Evolutionary conservation across 2,329 filamentous ascomycete species (phyloP), one percentile per base, ranked within the genome.

Genomic region (Paecilomyces dactylethromorphus): DNA sequence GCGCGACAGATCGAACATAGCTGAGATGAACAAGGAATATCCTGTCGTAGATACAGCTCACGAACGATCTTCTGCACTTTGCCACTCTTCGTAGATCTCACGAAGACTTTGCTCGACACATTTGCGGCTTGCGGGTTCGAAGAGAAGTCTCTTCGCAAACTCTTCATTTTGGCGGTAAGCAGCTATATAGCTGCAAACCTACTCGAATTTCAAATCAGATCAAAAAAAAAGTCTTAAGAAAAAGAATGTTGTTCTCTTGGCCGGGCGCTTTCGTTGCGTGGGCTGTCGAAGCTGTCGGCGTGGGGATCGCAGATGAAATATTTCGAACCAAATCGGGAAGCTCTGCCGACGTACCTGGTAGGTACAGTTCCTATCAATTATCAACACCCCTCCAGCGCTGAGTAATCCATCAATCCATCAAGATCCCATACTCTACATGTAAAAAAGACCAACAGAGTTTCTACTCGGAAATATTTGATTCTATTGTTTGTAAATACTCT

Each of bases 61-160:
- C 92, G 87, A 65, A 99, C 94, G 70, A 99, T 95, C 82, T 99
- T 99, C 76, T 97, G 94, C 60, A 97, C 93, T 79, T 97, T 97
- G 76, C 94, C 94, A 75, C 87, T 94, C 76, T 91, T 92, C 54
- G 93, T 96, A 26, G 94, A 97, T 61, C 94, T 86, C 63, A 99
- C 90, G 72, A 95, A 99, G 68, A 95, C 87, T 79, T 97, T 99
- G 84, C 89, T 97, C 32, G 92, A 93, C 64, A 97, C 88, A 71
- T 89, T 96, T 53, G 87, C 81, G 31, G 87, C 82, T 58, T 79
- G 76, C 4, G 80, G 78, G 62, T 85, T 82, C 15, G 79, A 76
- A 55, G 78, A 68, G 71, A 79, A 57, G 78, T 84, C 68, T 61
- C 85, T 79, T 70, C 87, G 85, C 58, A 88, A 74, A 66, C 85